Conservation (phyloP, 495 filamentous ascomycete species). For the Pseudotulostoma volvatum region DNA sequence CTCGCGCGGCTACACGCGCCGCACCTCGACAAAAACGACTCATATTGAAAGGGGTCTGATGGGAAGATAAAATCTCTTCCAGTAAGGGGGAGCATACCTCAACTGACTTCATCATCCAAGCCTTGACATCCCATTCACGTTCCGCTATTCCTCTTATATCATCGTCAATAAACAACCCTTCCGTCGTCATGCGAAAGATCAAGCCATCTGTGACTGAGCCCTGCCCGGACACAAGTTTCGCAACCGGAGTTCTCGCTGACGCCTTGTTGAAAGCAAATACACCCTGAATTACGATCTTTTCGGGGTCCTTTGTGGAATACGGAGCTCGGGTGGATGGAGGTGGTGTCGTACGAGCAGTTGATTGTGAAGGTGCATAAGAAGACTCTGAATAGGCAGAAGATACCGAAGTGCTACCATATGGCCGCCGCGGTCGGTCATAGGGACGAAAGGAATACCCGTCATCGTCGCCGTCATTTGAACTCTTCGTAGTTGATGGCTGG, state of each 20-base stretch:
- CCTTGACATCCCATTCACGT: slow-evolving; percentile 95
- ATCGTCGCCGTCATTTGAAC: slow-evolving; percentile 52
- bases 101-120: slow-evolving; percentile 83
- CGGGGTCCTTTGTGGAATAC: slow-evolving; percentile 75
- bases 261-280: slow-evolving; percentile 82
- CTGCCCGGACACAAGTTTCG: slow-evolving; percentile 61
- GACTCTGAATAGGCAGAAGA: slow-evolving; percentile 66
- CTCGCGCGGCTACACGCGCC: slow-evolving; percentile 32
- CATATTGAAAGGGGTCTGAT: slow-evolving; percentile 13
- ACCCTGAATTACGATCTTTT: slow-evolving; percentile 86
- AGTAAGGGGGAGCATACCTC: slow-evolving; percentile 71
- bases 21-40: slow-evolving; percentile 17
- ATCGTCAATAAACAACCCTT: slow-evolving; percentile 93
- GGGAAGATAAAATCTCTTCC: slow-evolving; percentile 10
- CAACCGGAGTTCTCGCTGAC: slow-evolving; percentile 62
- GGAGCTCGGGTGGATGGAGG: slow-evolving; percentile 57
- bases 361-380: slow-evolving; percentile 65
- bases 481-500: slow-evolving; percentile 41
- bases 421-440: slow-evolving; percentile 56
- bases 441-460: slow-evolving; percentile 63
- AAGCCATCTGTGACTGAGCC: slow-evolving; percentile 72
- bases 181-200: slow-evolving; percentile 67
- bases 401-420: slow-evolving; percentile 27
- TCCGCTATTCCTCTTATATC: slow-evolving; percentile 74
- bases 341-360: slow-evolving; percentile 72